phyloP scores from a whole-genome alignment of 1,284 basidiomycete genomes.

The Fistulina hepatica region DNA sequence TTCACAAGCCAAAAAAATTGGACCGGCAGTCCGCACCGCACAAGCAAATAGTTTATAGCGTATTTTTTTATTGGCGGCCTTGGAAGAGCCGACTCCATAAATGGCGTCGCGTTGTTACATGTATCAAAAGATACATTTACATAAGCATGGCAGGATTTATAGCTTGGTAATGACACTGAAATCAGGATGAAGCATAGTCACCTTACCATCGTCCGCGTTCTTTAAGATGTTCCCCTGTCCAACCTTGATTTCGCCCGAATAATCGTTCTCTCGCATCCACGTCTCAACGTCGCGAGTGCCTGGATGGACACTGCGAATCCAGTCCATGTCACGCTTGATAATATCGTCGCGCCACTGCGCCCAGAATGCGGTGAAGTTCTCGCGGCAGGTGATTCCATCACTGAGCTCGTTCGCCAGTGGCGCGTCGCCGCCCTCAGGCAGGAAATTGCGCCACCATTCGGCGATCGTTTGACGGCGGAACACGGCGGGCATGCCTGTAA shows the following conservation, averaged over 20 bases:
- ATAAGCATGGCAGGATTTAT: no score
- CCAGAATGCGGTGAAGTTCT: slow-evolving; percentile 9
- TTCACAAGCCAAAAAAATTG: no score
- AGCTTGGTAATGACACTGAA: no score
- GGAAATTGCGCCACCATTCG: slow-evolving; percentile 10
- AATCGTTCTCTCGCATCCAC: slow-evolving; percentile 11
- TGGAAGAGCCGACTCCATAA: no score
- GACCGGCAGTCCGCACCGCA: no score
- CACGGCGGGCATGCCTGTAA: slow-evolving; percentile 9
- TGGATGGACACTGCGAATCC: slow-evolving; percentile 7
- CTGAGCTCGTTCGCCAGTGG: neutral
- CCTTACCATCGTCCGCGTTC: slow-evolving; percentile 1
- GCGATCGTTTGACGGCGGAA: slow-evolving; percentile 6
- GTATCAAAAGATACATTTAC: no score
- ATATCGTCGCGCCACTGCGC: slow-evolving; percentile 7
- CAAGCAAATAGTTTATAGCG: no score
- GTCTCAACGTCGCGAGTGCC: slow-evolving; percentile 7
- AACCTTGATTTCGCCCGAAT: slow-evolving; percentile 1
- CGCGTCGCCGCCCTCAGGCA: slow-evolving; percentile 15
- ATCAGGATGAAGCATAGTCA: neutral
- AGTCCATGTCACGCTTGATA: slow-evolving; percentile 10
- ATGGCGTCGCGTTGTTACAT: no score
- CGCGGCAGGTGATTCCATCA: slow-evolving; percentile 18
- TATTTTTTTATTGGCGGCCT: no score
- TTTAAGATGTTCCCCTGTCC: neutral